Base-by-base conservation (phyloP, 345 rosid genomes). In the Psidium friedrichsthalianum region DNA sequence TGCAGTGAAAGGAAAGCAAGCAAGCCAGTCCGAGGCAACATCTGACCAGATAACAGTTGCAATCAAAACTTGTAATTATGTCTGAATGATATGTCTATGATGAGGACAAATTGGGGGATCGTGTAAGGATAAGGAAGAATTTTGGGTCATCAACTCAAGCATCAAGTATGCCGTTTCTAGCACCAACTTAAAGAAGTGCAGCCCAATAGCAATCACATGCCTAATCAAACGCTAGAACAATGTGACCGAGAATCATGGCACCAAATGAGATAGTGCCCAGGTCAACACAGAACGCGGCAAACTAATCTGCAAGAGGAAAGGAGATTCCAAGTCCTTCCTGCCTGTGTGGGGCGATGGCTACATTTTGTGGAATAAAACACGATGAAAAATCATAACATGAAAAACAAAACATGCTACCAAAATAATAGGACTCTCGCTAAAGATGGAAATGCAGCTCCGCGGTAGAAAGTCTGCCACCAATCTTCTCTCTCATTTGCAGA, bases 11-110 rank as follows among this genome's bases (percentile, higher is more conserved):
- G 99, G 93, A 91, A 97, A 97, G 90, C 98, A 97, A 83, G 98
- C 88, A 5, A 97, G 92, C 98, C 98, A 97, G 90, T 94, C 90
- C 87, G 96, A 92, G 85, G 98, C 94, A 86, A 96, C 90, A 92
- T 97, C 99, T 97, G 93, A 91, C 89, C 52, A 83, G 74, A 76
- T 52, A 56, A 52, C 59, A 29, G n/a, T 32, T 36, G 32, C 80
- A 69, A 69, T n/a, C 54, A 49, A 56, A 1, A 82, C 84, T 82
- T 9, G 84, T 18, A n/a, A 24, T 13, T 36, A 42, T 36, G 47
- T 69, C 18, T 36, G 80, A 69, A 27, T 47, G 25, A 82, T 32
- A 53, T 52, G 16, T 52, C 25, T 52, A 42, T 8, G 59, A 13
- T 14, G 13, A 82, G 57, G 57, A 82, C n/a, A 24, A 52, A 32